These are phyloP conservation scores for Petasospora fabianii DNA, from an alignment of 1,139 yeast genomes.

Conservation along the genomic window DNA sequence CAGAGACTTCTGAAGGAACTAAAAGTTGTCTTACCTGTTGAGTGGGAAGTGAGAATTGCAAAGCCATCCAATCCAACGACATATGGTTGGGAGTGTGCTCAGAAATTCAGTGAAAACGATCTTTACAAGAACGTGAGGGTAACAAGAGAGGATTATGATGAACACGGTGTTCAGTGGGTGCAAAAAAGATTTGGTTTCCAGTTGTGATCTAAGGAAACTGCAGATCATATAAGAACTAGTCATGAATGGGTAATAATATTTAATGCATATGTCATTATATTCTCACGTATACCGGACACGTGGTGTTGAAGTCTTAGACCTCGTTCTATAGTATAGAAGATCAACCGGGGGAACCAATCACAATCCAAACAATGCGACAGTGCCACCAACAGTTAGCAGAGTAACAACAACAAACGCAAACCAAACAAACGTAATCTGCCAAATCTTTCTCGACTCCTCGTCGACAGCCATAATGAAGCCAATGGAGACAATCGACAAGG, in stretches of 20 bases:
- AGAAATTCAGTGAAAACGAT: slow-evolving; percentile 45
- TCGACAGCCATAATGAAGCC: slow-evolving; percentile 23
- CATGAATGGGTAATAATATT: background rate
- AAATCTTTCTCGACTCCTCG: slow-evolving; percentile 10
- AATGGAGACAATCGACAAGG: slow-evolving; percentile 19
- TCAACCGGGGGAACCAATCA: slow-evolving; percentile 1
- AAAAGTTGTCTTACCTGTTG: slow-evolving; percentile 62
- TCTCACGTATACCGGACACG: too few species aligned
- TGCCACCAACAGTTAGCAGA: slow-evolving; percentile 18
- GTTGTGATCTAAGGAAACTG: slow-evolving; percentile 16
- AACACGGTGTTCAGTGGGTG: slow-evolving; percentile 81
- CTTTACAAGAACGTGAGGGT: slow-evolving; percentile 54
- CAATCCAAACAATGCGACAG: slow-evolving; percentile 20
- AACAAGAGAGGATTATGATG: slow-evolving; percentile 75
- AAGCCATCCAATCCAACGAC: slow-evolving; percentile 39
- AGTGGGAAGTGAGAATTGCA: slow-evolving; percentile 58
- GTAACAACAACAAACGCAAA: slow-evolving; percentile 18
- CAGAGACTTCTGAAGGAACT: slow-evolving; percentile 58
- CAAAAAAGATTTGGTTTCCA: slow-evolving; percentile 71
- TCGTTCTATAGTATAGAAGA: too few species aligned
- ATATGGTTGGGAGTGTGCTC: slow-evolving; percentile 57
- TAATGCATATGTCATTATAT: too few species aligned
- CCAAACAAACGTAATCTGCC: slow-evolving; percentile 22
- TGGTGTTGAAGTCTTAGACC: too few species aligned
- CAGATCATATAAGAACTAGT: background rate